phyloP scores from a whole-genome alignment of 108 stramenopile genomes.

The Phaeodactylum tricornutum region DNA sequence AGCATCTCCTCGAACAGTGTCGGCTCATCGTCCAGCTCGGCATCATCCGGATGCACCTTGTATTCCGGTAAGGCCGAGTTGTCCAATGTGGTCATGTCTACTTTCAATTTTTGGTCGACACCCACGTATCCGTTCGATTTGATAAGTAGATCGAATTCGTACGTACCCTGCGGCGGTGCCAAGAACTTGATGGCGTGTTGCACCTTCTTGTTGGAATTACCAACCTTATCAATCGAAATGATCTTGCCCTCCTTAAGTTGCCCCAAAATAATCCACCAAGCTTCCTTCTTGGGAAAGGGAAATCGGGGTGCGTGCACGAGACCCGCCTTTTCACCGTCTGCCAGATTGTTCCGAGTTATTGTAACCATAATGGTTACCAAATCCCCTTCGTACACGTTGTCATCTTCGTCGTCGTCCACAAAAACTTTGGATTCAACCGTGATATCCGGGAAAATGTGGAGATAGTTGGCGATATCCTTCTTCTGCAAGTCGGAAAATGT shows the following conservation, averaged over 20 bases:
- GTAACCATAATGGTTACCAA: constrained; percentile 86
- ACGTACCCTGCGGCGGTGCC: constrained; percentile 82
- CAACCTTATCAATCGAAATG: constrained; percentile 86
- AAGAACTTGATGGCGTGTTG: constrained; percentile 91
- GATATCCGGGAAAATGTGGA: constrained; percentile 78
- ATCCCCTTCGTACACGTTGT: constrained; percentile 92
- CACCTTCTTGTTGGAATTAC: constrained; percentile 51
- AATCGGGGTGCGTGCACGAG: constrained; percentile 89
- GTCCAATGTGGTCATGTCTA: constrained; percentile 72
- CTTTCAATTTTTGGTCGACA: constrained; percentile 67
- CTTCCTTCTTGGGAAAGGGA: constrained; percentile 84
- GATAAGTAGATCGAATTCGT: constrained; percentile 85
- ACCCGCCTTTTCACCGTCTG: constrained; percentile 77
- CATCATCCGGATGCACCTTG: constrained; percentile 94
- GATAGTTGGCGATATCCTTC: constrained; percentile 69
- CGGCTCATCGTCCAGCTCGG: constrained; percentile 95
- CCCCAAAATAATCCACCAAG: constrained; percentile 94
- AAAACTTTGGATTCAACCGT: constrained; percentile 71
- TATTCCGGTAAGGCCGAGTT: constrained; percentile 87
- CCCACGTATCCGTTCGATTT: constrained; percentile 93
- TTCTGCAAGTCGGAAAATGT: constrained; percentile 74
- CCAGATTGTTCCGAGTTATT: constrained; percentile 83
- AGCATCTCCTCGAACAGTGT: constrained; percentile 96
- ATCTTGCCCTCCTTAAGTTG: constrained; percentile 84
- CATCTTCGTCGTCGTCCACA: constrained; percentile 95